These are phyloP conservation scores for Schizosaccharomyces octosporus DNA, from an alignment of 805 yeast genomes.

Conservation along the genomic window DNA sequence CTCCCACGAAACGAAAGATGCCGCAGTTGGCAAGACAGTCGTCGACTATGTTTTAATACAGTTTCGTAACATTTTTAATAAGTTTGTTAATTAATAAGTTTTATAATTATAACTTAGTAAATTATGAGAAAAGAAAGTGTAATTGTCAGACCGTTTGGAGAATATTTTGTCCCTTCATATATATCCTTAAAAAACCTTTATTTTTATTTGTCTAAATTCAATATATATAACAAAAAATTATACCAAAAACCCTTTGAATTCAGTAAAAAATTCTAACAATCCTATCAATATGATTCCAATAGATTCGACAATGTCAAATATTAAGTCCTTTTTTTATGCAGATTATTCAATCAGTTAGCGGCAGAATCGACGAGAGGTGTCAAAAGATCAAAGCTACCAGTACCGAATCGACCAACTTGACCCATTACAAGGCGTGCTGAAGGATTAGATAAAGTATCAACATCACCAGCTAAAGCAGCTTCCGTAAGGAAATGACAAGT, in stretches of 20 bases:
- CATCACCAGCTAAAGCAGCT: constrained; percentile 79
- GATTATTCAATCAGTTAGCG: constrained; percentile 2
- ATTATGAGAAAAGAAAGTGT: too few relatives aligned
- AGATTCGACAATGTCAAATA: too few relatives aligned
- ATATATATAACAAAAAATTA: background rate
- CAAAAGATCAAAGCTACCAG: constrained; percentile 73
- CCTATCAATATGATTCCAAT: background rate
- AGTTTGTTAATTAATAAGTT: background rate
- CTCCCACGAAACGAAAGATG: background rate
- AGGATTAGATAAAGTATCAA: constrained; percentile 73
- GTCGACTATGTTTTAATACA: background rate
- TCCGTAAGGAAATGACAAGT: constrained; percentile 92
- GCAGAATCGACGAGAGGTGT: constrained; percentile 1
- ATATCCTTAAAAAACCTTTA: too few relatives aligned
- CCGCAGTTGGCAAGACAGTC: background rate
- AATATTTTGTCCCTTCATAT: too few relatives aligned
- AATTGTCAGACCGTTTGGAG: too few relatives aligned
- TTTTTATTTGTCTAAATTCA: too few relatives aligned
- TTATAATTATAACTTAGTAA: background rate
- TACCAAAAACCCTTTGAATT: background rate
- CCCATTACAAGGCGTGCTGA: constrained; percentile 86
- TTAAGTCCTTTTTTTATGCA: background rate
- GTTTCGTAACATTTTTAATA: background rate
- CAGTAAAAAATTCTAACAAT: background rate
- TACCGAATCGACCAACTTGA: constrained; percentile 72